phyloP scores from a whole-genome alignment of 2,329 filamentous ascomycete genomes.

The Neofusicoccum kwambonambiense region DNA sequence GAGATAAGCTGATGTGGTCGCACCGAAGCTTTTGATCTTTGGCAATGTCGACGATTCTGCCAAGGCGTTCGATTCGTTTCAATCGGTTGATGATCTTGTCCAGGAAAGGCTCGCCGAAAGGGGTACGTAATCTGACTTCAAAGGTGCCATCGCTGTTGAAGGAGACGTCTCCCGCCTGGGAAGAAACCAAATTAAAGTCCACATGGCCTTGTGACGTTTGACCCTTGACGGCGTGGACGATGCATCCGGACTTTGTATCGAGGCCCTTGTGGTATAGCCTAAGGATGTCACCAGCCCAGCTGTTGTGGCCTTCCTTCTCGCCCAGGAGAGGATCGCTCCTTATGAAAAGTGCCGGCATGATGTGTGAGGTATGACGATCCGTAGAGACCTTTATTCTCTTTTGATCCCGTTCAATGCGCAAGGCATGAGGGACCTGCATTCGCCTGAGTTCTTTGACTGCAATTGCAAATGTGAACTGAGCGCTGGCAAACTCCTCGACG shows the following conservation, averaged over 20 bases:
- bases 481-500: slow-evolving; percentile 41
- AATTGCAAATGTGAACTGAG: slow-evolving; percentile 30
- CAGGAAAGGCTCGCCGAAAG: slow-evolving; percentile 60
- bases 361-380: background rate
- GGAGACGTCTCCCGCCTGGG: slow-evolving; percentile 60
- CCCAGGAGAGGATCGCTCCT: background rate
- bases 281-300: slow-evolving; percentile 6
- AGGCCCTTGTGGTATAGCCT: slow-evolving; percentile 30
- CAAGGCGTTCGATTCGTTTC: slow-evolving; percentile 67
- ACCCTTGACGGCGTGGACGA: slow-evolving; percentile 42
- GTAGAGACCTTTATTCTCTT: background rate
- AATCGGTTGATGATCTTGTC: slow-evolving; percentile 60
- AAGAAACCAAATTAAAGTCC: slow-evolving; percentile 36
- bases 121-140: slow-evolving; percentile 58
- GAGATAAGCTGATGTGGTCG: slow-evolving; percentile 60
- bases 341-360: slow-evolving; percentile 10
- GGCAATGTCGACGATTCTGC: slow-evolving; percentile 68
- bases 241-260: slow-evolving; percentile 27
- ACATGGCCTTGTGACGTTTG: slow-evolving; percentile 34
- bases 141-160: slow-evolving; percentile 65
- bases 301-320: slow-evolving; percentile 1
- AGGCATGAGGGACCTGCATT: slow-evolving; percentile 1
- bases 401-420: slow-evolving; percentile 1
- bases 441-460: slow-evolving; percentile 8
- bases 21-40: slow-evolving; percentile 57